phyloP scores from a whole-genome alignment of 2,329 filamentous ascomycete genomes.

The Fusarium chuoi region DNA sequence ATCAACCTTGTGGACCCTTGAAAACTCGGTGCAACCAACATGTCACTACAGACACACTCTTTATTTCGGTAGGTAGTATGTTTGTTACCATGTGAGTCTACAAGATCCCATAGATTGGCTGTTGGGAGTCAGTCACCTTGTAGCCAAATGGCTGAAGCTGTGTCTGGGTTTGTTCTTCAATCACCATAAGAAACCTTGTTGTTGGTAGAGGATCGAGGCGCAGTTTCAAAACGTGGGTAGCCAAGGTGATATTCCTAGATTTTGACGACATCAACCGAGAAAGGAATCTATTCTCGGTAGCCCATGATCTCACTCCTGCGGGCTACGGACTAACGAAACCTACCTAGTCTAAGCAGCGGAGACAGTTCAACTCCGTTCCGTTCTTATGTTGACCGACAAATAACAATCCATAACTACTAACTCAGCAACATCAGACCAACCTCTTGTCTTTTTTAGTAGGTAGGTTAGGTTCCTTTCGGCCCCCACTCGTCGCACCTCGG shows the following conservation, averaged over 20 bases:
- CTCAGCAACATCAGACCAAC: background rate
- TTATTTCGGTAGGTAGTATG: background rate
- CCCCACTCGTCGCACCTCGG: slow-evolving; percentile 30
- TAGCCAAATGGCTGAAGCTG: background rate
- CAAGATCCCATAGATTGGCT: slow-evolving; percentile 7
- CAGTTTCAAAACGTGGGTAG: slow-evolving; percentile 1
- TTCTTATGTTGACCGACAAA: slow-evolving; percentile 13
- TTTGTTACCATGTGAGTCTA: background rate
- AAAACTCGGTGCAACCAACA: background rate
- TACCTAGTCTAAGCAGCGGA: background rate
- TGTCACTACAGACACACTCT: background rate
- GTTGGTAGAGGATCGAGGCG: slow-evolving; percentile 22
- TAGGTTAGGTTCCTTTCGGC: background rate
- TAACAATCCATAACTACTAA: background rate
- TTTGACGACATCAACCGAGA: background rate
- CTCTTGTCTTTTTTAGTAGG: slow-evolving; percentile 5
- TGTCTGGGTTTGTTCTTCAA: background rate
- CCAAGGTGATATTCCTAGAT: slow-evolving; percentile 15
- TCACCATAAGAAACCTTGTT: background rate
- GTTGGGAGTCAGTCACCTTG: background rate
- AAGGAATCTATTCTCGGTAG: slow-evolving; percentile 35
- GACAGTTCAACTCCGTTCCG: background rate
- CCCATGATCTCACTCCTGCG: slow-evolving; percentile 25
- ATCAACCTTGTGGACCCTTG: slow-evolving; percentile 19
- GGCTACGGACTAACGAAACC: background rate